These are phyloP conservation scores for Pseudogymnoascus sp. DNA, from an alignment of 2,329 filamentous ascomycete genomes.

Conservation along the genomic window DNA sequence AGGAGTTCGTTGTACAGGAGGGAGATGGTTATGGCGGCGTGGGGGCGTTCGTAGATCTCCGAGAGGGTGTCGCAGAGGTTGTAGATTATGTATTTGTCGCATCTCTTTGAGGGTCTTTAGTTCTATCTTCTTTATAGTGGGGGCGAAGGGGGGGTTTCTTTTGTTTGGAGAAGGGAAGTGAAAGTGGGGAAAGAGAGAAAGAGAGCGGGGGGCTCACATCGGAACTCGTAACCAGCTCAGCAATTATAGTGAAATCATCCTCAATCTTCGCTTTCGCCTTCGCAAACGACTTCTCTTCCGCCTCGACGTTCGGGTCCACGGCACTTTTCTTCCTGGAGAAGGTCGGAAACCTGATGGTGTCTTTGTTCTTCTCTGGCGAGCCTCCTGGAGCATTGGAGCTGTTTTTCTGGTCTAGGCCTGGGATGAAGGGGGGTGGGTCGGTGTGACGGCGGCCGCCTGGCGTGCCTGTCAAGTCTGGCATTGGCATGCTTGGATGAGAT, in stretches of 20 bases:
- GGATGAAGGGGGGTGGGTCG: background rate
- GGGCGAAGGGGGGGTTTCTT: background rate
- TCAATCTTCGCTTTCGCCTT: background rate
- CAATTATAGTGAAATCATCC: background rate
- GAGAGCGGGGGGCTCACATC: background rate
- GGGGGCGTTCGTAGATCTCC: background rate
- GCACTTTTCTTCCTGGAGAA: background rate
- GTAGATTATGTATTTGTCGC: background rate
- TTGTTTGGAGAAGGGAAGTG: background rate
- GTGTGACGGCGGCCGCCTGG: background rate
- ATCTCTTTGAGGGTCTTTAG: background rate
- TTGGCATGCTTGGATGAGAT: background rate
- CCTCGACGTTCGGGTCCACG: background rate
- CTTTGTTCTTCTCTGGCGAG: background rate
- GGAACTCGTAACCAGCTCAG: background rate
- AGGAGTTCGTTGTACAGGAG: background rate
- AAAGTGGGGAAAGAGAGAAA: background rate
- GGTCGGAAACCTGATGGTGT: background rate
- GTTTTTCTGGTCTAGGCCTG: background rate
- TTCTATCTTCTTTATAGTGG: background rate
- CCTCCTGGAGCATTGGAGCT: too few species aligned
- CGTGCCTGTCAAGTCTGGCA: too few species aligned
- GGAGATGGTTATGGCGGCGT: background rate
- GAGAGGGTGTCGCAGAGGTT: background rate
- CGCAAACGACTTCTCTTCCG: background rate